These are phyloP conservation scores for Tephrocybe sp. DNA, from an alignment of 768 basidiomycete genomes.

Conservation along the genomic window DNA sequence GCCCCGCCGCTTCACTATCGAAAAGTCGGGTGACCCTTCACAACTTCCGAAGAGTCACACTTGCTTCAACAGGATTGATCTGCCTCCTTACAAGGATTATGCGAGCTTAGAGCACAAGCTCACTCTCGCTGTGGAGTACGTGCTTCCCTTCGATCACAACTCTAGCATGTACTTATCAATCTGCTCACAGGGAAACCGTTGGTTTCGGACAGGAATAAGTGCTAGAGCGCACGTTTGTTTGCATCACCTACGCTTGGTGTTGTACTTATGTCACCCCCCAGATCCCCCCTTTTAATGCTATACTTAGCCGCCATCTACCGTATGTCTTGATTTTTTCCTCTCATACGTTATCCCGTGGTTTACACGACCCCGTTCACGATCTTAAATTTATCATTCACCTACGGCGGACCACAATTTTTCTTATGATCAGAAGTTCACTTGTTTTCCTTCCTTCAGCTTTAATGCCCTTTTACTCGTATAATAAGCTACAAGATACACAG, in stretches of 20 bases:
- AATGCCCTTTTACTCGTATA: slow-evolving; percentile 12
- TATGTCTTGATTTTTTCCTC: background rate
- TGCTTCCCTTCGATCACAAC: slow-evolving; percentile 23
- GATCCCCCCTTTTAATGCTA: background rate
- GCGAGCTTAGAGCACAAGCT: slow-evolving; percentile 93
- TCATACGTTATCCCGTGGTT: background rate
- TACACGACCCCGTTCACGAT: background rate
- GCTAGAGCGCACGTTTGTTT: background rate
- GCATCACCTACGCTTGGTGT: slow-evolving; percentile 12
- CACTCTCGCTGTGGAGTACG: slow-evolving; percentile 91
- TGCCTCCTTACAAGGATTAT: slow-evolving; percentile 98
- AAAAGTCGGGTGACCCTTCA: slow-evolving; percentile 96
- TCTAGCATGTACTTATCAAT: slow-evolving; percentile 15
- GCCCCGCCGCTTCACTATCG: slow-evolving; percentile 95
- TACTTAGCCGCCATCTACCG: background rate
- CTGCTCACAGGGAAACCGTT: slow-evolving; percentile 72
- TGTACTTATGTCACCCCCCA: slow-evolving; percentile 3
- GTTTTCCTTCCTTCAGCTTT: background rate
- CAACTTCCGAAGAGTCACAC: slow-evolving; percentile 96
- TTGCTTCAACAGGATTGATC: slow-evolving; percentile 95
- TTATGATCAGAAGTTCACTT: too few species aligned
- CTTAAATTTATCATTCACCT: background rate
- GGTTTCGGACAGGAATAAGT: slow-evolving; percentile 90
- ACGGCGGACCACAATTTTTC: background rate
- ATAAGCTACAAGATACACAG: slow-evolving; percentile 12